A percentile compares a stretch with the other conserved stretches of the same genome.
These are phyloP conservation scores for Arthrobotrys sphaeroides DNA, from an alignment of 2,329 filamentous ascomycete genomes.

Conservation along the genomic window DNA sequence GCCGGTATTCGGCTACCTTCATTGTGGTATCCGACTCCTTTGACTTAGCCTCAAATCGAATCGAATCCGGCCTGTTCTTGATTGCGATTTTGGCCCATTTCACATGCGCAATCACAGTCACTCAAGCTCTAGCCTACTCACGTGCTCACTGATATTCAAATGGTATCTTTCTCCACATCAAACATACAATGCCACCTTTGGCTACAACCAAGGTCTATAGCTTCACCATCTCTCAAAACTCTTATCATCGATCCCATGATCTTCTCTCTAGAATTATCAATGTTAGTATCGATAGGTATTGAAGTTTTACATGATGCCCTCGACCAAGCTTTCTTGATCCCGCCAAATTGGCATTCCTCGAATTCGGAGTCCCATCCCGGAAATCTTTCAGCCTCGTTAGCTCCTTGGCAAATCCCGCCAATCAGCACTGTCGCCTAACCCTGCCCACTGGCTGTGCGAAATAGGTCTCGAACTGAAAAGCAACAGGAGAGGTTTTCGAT, in stretches of 20 bases:
- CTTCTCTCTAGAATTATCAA: too few species aligned
- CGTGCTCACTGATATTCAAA: too few species aligned
- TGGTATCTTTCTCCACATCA: too few species aligned
- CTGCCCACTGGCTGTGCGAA: conserved; percentile 6
- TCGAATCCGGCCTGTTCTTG: too few species aligned
- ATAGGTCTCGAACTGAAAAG: neutral
- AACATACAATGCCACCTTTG: too few species aligned
- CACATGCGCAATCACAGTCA: neutral
- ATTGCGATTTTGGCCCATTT: neutral
- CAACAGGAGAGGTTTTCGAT: neutral
- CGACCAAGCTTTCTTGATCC: conserved; percentile 1
- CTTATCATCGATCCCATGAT: neutral
- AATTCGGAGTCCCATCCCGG: neutral
- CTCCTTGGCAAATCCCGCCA: conserved; percentile 28
- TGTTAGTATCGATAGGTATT: too few species aligned
- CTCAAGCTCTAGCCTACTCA: too few species aligned
- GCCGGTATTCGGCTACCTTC: too few species aligned
- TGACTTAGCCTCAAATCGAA: too few species aligned
- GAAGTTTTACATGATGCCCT: too few species aligned
- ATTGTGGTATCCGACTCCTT: too few species aligned
- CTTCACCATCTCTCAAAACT: neutral
- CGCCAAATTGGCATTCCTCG: neutral
- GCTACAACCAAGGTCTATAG: too few species aligned
- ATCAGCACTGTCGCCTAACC: conserved; percentile 13
- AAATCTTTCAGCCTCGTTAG: conserved; percentile 51